These are phyloP conservation scores for Ceratorhiza oryzae-sativae DNA, from an alignment of 1,284 basidiomycete species.

Conservation along the genomic window DNA sequence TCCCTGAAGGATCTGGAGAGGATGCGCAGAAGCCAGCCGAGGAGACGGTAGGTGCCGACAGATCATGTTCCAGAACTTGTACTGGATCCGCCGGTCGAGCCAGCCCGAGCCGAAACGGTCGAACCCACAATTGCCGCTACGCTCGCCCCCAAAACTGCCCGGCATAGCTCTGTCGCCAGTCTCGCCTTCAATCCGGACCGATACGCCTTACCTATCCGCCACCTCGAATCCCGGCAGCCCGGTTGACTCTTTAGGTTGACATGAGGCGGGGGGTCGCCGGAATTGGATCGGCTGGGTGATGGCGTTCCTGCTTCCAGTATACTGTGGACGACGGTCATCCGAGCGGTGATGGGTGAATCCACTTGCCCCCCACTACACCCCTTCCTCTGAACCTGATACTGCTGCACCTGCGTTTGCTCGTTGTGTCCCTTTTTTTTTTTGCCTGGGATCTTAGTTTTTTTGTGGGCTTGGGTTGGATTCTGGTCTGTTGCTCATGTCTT, in stretches of 20 bases:
- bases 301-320: constrained; percentile 21
- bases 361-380: background rate
- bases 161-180: background rate
- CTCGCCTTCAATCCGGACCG: background rate
- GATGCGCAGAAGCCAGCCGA: background rate
- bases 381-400: background rate
- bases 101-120: background rate
- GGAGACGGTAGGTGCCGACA: background rate
- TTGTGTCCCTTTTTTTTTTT: background rate
- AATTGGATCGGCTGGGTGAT: constrained; percentile 4
- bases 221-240: constrained; percentile 8
- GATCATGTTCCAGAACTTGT: background rate
- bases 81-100: background rate
- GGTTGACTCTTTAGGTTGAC: constrained; percentile 3
- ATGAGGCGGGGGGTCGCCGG: constrained; percentile 24
- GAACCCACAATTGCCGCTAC: background rate
- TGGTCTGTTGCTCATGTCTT: background rate
- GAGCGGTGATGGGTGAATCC: background rate
- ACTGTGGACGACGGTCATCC: constrained; percentile 12
- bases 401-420: background rate
- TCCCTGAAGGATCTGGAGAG: background rate
- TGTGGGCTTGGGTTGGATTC: background rate
- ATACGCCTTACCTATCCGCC: constrained; percentile 21
- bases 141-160: background rate
- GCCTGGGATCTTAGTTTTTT: background rate